Base-by-base conservation (phyloP, 169 alveolate species). In the Plasmodium vivax region DNA sequence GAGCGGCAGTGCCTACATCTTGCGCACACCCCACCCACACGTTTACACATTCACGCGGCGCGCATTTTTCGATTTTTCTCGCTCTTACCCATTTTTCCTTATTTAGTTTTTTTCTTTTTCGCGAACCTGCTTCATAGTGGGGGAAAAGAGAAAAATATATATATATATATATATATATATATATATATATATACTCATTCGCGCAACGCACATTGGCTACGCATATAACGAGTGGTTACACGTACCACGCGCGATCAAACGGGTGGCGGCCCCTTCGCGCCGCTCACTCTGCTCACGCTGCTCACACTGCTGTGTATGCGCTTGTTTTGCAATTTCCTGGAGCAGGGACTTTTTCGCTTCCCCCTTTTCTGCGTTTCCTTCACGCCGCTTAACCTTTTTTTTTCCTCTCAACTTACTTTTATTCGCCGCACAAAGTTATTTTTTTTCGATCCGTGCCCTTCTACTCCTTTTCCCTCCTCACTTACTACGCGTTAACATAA, bases 71-170 rank as follows among this genome's bases (percentile, higher is more conserved):
- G 34, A n/a, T 62, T 62, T 16, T 62, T 62, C 75, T 62, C 27
- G 14, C 34, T 74, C 43, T 83, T 83, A 83, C 91, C 91, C 91
- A 83, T 83, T 62, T 83, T 83, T 32, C 81, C 82, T 58, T 83
- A 83, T 83, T 54, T 80, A 19, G 73, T 32, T 56, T 56, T 83
- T 3, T n/a, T 83, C 56, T 19, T 41, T 79, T 79, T n/a, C 19
- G 75, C 27, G 9, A 62, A 62, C 36, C 75, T 62, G 75, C 34
- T 62, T 62, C 75, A 62, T 23, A 23, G 1, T n/a, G 75, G 75
- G 30, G 30, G 34, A 1, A 62, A 62, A n/a, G 19, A 62, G n/a
- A 62, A 62, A 16, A 62, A 62, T n/a, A n/a, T n/a, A 62, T 19
- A 27, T 19, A 62, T 8, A 62, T 47, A 19, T 62, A 2, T n/a